Evolutionary conservation across 73 alveolate genomes (phyloP), one percentile per base, ranked within the genome.

Genomic region (Paramecium sonneborni): DNA sequence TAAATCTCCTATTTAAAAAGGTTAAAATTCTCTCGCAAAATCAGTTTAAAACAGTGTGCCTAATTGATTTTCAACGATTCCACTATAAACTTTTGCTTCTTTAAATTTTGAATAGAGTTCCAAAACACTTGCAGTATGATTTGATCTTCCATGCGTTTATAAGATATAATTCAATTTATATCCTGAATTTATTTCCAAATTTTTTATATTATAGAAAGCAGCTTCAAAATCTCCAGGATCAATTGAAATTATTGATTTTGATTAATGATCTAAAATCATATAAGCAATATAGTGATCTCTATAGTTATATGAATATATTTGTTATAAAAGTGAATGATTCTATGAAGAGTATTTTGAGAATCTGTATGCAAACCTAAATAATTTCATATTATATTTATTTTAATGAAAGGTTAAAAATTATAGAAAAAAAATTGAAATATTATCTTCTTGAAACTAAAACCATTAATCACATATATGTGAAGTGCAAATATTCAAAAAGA

Each of bases 171-270:
- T 10, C 34, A 79, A 79, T 23, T 24, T 11, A 44, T 79, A 79
- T 21, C 55, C 55, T 5, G 41, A 44, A 20, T 44, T 39, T 6
- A 21, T 9, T 44, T 43, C 69, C 8, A 79, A 46, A 23, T 39
- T 23, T 21, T 76, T 79, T 8, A 79, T 79, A 43, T 79, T 79
- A 79, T 43, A 79, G 32, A 41, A 79, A 8, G 76, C 90, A 14
- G 74, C 55, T 43, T 79, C 90, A 46, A 43, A 79, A 18, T 39
- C 46, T 79, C 76, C 90, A 43, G 90, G 90, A 24, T 79, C 90
- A 18, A 79, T 79, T 43, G 90, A 79, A 3, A 79, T 79, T 6
- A 79, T 39, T 7, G 90, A 79, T 44, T 79, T 79, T 3, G 90
- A 15, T 43, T 39, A 15, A 44, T 79, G 69, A 57, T 79, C 76